Evolutionary conservation across 2,329 filamentous ascomycete genomes (phyloP).

Genomic region (Lasiodiplodia gonubiensis): DNA sequence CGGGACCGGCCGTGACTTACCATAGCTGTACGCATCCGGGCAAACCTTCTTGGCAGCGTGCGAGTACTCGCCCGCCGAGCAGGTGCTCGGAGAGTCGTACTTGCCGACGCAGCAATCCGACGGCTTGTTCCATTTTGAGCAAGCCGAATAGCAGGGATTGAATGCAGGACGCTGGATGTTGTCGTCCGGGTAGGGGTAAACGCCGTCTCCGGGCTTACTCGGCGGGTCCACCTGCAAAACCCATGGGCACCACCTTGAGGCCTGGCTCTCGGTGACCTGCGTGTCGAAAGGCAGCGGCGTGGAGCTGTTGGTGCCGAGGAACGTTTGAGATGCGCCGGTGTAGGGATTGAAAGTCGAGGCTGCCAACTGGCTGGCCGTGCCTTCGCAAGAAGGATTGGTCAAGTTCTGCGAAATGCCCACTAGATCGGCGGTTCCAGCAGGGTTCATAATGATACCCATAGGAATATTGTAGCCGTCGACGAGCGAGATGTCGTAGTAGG

Average conservation of each 20-base stretch:
- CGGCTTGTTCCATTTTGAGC: constrained; percentile 69
- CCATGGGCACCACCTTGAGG: constrained; percentile 80
- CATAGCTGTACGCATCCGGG: constrained; percentile 82
- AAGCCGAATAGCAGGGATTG: constrained; percentile 79
- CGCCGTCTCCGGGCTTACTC: constrained; percentile 71
- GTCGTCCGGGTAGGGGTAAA: constrained; percentile 82
- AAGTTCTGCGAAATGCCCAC: constrained; percentile 73
- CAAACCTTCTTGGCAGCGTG: constrained; percentile 74
- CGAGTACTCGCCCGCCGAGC: constrained; percentile 71
- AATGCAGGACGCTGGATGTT: constrained; percentile 72
- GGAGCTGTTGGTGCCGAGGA: constrained; percentile 66
- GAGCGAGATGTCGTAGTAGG: constrained; percentile 83
- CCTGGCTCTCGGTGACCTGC: constrained; percentile 60
- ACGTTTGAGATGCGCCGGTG: constrained; percentile 53
- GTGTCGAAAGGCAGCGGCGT: constrained; percentile 72
- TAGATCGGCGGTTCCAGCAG: constrained; percentile 65
- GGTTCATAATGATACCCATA: constrained; percentile 60
- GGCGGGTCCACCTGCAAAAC: constrained; percentile 73
- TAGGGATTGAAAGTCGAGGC: constrained; percentile 54
- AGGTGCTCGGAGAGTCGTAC: constrained; percentile 67
- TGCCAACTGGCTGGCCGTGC: constrained; percentile 66
- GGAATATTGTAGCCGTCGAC: constrained; percentile 86
- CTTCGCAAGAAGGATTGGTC: constrained; percentile 78
- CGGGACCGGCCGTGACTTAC: constrained; percentile 57
- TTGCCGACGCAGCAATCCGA: constrained; percentile 77